Base-by-base conservation (phyloP, 2,329 filamentous ascomycete species). In the Karstenula rhodostoma region DNA sequence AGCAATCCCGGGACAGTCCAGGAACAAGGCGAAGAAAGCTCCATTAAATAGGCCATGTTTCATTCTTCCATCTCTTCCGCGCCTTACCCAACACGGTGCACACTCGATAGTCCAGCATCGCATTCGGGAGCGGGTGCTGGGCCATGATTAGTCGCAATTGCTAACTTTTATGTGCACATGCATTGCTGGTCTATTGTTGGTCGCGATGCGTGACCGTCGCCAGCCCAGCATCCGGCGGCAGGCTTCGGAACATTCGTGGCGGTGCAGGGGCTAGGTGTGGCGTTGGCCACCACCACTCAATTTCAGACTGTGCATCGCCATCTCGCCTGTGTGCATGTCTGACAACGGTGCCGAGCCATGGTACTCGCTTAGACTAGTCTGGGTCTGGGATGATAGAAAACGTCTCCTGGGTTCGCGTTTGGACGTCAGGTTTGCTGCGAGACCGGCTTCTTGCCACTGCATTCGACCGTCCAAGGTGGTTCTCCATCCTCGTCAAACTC, bases 401-500 rank as follows among this genome's bases (percentile, higher is more conserved):
- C 25, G 40, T 29, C 23, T 37, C 33, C 19, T 15, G 12, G 4
- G 32, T 12, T 40, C n/a, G 37, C 37, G 17, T 40, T 32, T 56
- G 40, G 27, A 40, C 10, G 49, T 48, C 22, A 57, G 13, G 32
- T 52, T n/a, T 58, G 25, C n/a, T 29, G 47, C n/a, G 25, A 8
- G 13, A 7, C 13, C 10, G 47, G 9, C 10, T 37, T 32, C 37
- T 44, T 32, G 25, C 32, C 42, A n/a, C 51, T 15, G 15, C 7
- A 3, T 15, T 2, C 66, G 13, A 10, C 25, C 44, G 64, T 63
- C 88, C 89, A 92, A 1, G 88, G 81, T 0, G 94, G 93, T 67
- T 91, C 88, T 1, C 94, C 94, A 75, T 97, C 90, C 37, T 96
- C 5, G 86, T 88, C 67, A 42, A 73, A 76, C 44, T 73, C 71